A percentile compares a stretch with the other conserved stretches of the same genome.
Conservation (phyloP, 192 early-diverging fungal species). For the Fimicolochytrium jonesii region DNA sequence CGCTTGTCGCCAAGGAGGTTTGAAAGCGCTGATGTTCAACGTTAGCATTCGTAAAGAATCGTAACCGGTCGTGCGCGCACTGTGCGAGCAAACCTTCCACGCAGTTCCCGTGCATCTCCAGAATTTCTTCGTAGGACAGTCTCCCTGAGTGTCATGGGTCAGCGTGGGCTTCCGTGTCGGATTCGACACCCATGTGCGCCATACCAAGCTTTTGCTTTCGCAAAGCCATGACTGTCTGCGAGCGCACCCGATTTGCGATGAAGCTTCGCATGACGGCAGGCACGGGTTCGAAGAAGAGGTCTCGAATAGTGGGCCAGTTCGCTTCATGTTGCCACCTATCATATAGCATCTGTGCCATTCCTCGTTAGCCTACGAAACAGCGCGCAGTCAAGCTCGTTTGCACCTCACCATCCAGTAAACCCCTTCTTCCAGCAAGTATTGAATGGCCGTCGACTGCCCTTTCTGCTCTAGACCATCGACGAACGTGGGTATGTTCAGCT, state of each 20-base stretch:
- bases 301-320: neutral
- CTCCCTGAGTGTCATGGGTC: too few relatives aligned
- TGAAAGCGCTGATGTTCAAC: slow-evolving; percentile 4
- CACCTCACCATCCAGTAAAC: neutral
- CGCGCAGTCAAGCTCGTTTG: too few relatives aligned
- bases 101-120: neutral
- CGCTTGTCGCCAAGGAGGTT: neutral
- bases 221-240: neutral
- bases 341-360: neutral
- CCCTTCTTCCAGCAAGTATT: neutral
- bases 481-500: too few relatives aligned
- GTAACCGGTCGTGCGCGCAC: too few relatives aligned
- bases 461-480: neutral
- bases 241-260: neutral
- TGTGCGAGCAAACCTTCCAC: too few relatives aligned
- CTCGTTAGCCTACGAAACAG: too few relatives aligned
- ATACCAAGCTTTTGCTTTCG: neutral
- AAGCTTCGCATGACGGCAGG: neutral
- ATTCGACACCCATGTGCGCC: too few relatives aligned
- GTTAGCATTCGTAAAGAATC: too few relatives aligned
- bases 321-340: neutral
- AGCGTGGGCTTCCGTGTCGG: too few relatives aligned
- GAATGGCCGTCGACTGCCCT: neutral
- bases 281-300: neutral
- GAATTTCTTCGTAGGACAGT: neutral